Conservation (phyloP, 2,329 filamentous ascomycete genomes). For the Fusarium citri region DNA sequence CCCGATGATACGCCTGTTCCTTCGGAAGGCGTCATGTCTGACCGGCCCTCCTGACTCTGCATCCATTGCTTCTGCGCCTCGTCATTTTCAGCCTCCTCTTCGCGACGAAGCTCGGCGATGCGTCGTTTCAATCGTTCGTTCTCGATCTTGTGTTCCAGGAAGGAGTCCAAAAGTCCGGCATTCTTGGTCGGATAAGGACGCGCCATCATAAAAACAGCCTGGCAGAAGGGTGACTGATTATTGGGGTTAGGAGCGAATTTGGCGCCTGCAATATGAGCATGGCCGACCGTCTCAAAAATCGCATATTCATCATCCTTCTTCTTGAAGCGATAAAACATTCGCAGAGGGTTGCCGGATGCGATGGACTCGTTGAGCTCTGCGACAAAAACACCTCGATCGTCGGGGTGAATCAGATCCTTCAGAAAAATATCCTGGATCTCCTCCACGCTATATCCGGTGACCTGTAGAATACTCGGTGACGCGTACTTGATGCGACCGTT, state of each 20-base stretch:
- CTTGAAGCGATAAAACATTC: constrained; percentile 88
- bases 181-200: constrained; percentile 91
- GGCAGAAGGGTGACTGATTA: constrained; percentile 77
- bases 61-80: constrained; percentile 71
- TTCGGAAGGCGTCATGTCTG: constrained; percentile 65
- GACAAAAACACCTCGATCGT: constrained; percentile 85
- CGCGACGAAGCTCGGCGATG: constrained; percentile 84
- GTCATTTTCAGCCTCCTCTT: constrained; percentile 84
- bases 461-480: constrained; percentile 78
- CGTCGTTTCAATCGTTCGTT: constrained; percentile 87
- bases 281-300: constrained; percentile 92
- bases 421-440: constrained; percentile 82
- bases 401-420: constrained; percentile 84
- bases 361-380: constrained; percentile 92
- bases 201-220: constrained; percentile 94
- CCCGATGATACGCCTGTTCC: constrained; percentile 54
- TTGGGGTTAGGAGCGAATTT: constrained; percentile 71
- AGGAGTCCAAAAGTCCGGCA: constrained; percentile 86
- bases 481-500: constrained; percentile 86
- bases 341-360: constrained; percentile 79
- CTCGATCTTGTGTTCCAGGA: constrained; percentile 96
- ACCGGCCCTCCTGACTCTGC: constrained; percentile 67
- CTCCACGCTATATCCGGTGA: constrained; percentile 80
- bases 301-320: constrained; percentile 76
- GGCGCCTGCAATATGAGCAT: constrained; percentile 84